Percentiles rank a stretch among this genome's conserved stretches.
Evolutionary conservation across 2,329 filamentous ascomycete species (phyloP).

Genomic region (Calonectria fujianensis): DNA sequence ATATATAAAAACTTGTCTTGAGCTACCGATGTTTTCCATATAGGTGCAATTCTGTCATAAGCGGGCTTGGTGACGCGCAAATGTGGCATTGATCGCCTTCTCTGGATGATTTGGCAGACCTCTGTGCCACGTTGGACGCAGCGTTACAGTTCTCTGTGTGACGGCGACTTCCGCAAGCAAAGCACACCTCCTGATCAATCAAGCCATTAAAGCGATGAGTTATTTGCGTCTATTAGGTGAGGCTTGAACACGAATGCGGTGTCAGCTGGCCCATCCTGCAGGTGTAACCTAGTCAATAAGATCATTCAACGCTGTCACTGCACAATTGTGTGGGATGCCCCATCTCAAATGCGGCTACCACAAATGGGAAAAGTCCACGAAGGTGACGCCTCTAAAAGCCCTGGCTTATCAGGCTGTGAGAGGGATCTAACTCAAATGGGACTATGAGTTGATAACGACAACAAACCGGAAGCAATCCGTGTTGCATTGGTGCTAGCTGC

Average conservation of each 20-base stretch:
- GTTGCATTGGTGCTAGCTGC: not conserved
- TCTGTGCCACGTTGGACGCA: not conserved
- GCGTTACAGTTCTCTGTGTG: no score
- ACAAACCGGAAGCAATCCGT: not conserved
- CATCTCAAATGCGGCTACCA: not conserved
- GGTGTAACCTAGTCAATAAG: not conserved
- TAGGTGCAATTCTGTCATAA: not conserved
- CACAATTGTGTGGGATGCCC: not conserved
- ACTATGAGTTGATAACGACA: not conserved
- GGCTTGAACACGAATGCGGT: not conserved
- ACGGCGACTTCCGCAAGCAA: not conserved
- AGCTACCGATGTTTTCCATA: not conserved
- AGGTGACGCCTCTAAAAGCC: not conserved
- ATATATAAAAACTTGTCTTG: not conserved
- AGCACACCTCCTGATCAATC: not conserved
- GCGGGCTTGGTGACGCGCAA: not conserved
- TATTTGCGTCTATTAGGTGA: accelerated
- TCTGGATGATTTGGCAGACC: not conserved
- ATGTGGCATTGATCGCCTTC: not conserved
- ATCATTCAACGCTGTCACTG: not conserved
- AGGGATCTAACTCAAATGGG: not conserved
- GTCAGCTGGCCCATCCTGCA: not conserved
- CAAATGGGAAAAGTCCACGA: not conserved
- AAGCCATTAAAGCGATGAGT: not conserved
- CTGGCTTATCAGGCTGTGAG: not conserved